Base-by-base conservation (phyloP, 768 basidiomycete genomes). In the Cystofilobasidium bisporidii region DNA sequence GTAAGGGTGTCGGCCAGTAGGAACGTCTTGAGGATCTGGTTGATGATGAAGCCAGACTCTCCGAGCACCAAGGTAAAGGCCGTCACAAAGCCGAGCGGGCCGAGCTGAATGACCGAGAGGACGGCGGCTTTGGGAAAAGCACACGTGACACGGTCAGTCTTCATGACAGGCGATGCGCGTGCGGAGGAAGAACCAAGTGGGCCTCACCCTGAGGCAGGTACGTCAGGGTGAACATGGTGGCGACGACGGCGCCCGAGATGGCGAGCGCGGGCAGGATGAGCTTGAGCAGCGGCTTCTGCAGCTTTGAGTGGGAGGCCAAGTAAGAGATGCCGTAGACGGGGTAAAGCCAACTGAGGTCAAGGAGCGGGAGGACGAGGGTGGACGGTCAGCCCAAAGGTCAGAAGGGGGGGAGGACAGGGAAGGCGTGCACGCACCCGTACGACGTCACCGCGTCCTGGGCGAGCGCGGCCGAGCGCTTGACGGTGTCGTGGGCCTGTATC, bases 21-120 rank as follows among this genome's bases (percentile, higher is more conserved):
- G 53, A 68, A 68, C 18, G 32, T 48, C 26, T 61, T 38, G 30
- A 68, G 62, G 53, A 68, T 22, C 40, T 62, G 61, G 45, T 57
- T 63, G 60, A 68, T 68, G 55, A 68, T 63, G 55, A 41, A 59
- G 40, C 58, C 61, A 32, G 67, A 57, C 14, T 63, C 67, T n/a
- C 17, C 53, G 1, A 68, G 56, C 30, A 58, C 55, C 41, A 68
- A 26, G 10, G 50, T 40, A 55, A 68, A 26, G 36, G 67, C 67
- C 4, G 60, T 63, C 12, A 63, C 45, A 43, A 68, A 63, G 33
- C 67, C 67, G 26, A 50, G 43, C n/a, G 67, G 67, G 14, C 67
- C 67, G 32, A 68, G 61, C 40, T 68, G 67, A 26, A 68, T 30
- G 56, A 63, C n/a, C 26, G 55, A 43, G 33, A 68, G 61, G n/a